Evolutionary conservation across 768 basidiomycete genomes (phyloP), one percentile per base, ranked within the genome.

Genomic region (Sistotremastrum suecicum): DNA sequence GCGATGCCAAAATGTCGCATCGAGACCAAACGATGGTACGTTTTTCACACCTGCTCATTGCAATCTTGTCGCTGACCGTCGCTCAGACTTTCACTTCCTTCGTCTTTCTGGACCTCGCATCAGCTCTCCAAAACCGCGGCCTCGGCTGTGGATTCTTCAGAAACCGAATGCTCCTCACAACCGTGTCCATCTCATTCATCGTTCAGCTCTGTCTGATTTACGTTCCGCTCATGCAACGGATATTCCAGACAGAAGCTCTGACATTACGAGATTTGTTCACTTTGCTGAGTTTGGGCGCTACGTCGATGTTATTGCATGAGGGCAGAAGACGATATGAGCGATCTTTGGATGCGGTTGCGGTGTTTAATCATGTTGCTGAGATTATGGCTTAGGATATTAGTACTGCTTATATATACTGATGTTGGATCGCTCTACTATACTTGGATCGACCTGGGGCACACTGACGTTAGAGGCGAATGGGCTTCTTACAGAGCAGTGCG

Each of bases 11-110:
- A 37, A 78, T 91, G 71, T 81, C 86, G 32, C 68, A 76, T 46
- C 68, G 91, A 51, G 94, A 97, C 52, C 94, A 98, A 63, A 98
- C 94, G 0, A 94, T 97, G 91, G 92, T 89, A 48, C 53, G 82
- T 67, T 7, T 33, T 12, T 48, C 5, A 29, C 12, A 3, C 9
- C 5, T 29, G 28, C 9, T n/a, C n/a, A 2, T 39, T 28, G 37
- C 34, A 43, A 39, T 54, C 43, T 45, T 52, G 41, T 45, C 48
- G 38, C 32, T 42, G 8, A 28, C 39, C 7, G 6, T 3, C 38
- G 30, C 20, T n/a, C 61, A 95, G 94, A 95, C 94, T 29, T 98
- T 98, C 63, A 85, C 91, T 11, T 83, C 80, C 58, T 98, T 98
- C 64, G 94, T 98, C 48, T 87, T 97, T 70, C 81, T 98, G 50